Evolutionary conservation across 1,284 basidiomycete genomes (phyloP).

Genomic region (Boletus holoroseus): DNA sequence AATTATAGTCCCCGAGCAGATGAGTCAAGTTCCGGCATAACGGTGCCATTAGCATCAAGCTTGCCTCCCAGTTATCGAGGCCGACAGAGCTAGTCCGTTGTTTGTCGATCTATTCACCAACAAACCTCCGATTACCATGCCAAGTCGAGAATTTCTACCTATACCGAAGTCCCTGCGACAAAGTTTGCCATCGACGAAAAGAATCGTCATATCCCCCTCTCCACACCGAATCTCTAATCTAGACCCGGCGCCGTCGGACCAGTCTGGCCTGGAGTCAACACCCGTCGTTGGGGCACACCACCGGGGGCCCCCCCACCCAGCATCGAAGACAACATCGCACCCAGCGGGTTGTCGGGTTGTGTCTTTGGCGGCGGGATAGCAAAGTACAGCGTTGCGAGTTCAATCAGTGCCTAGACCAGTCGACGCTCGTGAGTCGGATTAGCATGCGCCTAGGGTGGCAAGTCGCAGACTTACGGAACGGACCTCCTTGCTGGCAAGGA

Average conservation of each 20-base stretch:
- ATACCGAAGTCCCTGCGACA: constrained; percentile 9
- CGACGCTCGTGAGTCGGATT: neutral
- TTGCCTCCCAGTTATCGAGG: neutral
- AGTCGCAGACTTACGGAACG: constrained; percentile 52
- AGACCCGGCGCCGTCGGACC: constrained; percentile 33
- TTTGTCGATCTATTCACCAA: no score
- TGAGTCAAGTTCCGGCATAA: neutral
- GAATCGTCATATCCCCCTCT: neutral
- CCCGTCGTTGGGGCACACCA: constrained; percentile 33
- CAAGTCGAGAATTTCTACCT: constrained; percentile 1
- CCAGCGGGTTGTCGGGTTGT: constrained; percentile 71
- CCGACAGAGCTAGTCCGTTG: no score
- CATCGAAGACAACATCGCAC: constrained; percentile 78
- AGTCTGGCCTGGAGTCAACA: constrained; percentile 38
- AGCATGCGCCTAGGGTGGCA: neutral
- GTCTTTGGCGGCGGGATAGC: constrained; percentile 68
- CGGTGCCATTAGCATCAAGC: neutral
- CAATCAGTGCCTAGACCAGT: constrained; percentile 40
- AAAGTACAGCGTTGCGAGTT: constrained; percentile 71
- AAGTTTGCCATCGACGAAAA: constrained; percentile 8
- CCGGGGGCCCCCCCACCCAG: constrained; percentile 61
- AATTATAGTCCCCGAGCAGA: constrained; percentile 8
- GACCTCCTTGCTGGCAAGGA: constrained; percentile 64
- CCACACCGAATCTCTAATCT: constrained; percentile 30
- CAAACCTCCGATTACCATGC: constrained; percentile 11